Base-by-base conservation (phyloP, 2,329 filamentous ascomycete genomes). In the Grosmannia serpens region DNA sequence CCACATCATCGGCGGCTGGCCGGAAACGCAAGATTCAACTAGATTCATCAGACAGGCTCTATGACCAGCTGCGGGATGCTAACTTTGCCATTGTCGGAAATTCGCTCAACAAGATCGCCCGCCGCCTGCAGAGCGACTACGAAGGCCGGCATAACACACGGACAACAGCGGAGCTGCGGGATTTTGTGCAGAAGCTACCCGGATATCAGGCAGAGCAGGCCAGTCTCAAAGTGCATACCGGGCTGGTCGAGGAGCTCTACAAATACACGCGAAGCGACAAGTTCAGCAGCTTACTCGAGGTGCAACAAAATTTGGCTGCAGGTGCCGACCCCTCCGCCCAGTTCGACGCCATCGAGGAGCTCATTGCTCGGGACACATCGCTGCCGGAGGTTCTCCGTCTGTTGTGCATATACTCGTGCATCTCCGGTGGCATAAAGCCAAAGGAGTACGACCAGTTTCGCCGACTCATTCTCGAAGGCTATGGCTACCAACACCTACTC, bases 1-100 rank as follows among this genome's bases (percentile, higher is more conserved):
- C 75, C 54, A 73, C 79, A n/a, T 76, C 82, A 8, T 75, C 86
- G 24, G 75, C 80, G 44, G 72, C 81, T 15, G 66, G 72, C 72
- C 77, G 85, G 67, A 96, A 95, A 70, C 84, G 91, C 57, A 96
- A 95, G 66, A 86, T 99, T 52, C 82, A 88, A 66, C 81, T 99
- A 1, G 92, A 97, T 69, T 88, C 88, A 3, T 89, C 87, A 17
- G 95, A 99, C 69, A 88, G 89, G 63, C 78, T 99, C 13, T 99
- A 92, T 69, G 85, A 86, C 53, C 88, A 95, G 64, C 77, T 99
- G 4, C 85, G 92, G 58, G 89, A 97, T 69, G 85, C 89, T 47
- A 99, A 99, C 69, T 99, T 97, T 70, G 92, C 91, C 41, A 91
- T 96, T 58, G 91, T 99, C 46, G 94, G 94, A 17, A 86, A 84